These are phyloP conservation scores for Fistulina hepatica DNA, from an alignment of 1,284 basidiomycete genomes.

Conservation along the genomic window DNA sequence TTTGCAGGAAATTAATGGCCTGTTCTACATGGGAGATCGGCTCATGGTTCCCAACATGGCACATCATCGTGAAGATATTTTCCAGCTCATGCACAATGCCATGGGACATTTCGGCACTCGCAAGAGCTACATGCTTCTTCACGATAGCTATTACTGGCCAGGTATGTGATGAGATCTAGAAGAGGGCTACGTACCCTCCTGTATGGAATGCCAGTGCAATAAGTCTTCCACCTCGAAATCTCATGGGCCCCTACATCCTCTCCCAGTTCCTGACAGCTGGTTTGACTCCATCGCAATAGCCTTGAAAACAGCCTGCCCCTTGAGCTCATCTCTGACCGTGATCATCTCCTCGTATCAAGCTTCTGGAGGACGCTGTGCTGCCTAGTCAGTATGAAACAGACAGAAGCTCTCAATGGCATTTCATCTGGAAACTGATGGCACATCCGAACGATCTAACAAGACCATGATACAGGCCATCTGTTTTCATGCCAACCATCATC, in stretches of 20 bases:
- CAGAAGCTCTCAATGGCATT: conserved; percentile 24
- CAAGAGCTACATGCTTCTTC: conserved; percentile 15
- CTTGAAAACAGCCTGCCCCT: conserved; percentile 24
- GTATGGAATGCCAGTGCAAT: conserved; percentile 24
- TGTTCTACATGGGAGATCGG: conserved; percentile 22
- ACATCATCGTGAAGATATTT: conserved; percentile 15
- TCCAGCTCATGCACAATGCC: conserved; percentile 18
- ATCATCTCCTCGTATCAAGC: conserved; percentile 18
- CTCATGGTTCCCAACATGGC: conserved; percentile 22
- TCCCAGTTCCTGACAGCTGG: conserved; percentile 19
- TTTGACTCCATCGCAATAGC: conserved; percentile 18
- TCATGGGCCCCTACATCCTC: conserved; percentile 22
- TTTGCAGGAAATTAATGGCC: too few species aligned
- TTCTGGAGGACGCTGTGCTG: conserved; percentile 18
- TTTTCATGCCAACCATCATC: conserved; percentile 21
- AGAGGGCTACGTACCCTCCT: conserved; percentile 20
- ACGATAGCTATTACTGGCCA: conserved; percentile 28
- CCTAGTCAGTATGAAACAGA: conserved; percentile 20
- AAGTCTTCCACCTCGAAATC: conserved; percentile 13
- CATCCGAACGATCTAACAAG: conserved; percentile 10
- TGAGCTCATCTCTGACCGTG: conserved; percentile 19
- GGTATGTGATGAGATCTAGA: conserved; percentile 23
- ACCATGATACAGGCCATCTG: conserved; percentile 11
- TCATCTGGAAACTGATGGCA: conserved; percentile 27
- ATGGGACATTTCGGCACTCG: conserved; percentile 20